Base-by-base conservation (phyloP, 2,329 filamentous ascomycete genomes). In the Aspergillus phoenicis region DNA sequence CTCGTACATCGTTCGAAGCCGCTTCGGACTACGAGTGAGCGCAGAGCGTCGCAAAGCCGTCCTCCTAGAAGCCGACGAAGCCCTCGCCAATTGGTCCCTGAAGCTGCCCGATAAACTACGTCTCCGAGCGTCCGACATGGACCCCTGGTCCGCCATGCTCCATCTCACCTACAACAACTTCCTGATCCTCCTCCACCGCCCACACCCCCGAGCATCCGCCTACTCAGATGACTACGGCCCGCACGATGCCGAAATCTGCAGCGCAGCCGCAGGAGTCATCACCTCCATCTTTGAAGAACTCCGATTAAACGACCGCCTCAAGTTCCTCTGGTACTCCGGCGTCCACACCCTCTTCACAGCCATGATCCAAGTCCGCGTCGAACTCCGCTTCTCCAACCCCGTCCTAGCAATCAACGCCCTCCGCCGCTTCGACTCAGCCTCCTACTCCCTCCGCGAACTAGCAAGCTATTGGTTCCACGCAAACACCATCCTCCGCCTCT, bases 161-260 rank as follows among this genome's bases (percentile, higher is more conserved):
- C 78, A 80, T 65, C 65, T 80, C 4, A 78, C 75, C 8, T 80
- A 80, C 60, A 79, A 80, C 63, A 80, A 80, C 61, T 79, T 80
- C 57, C 69, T 80, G 10, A 80, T 80, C 56, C 71, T 80, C 11
- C 71, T 80, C 8, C 78, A 80, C 67, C 76, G 78, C 33, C 78
- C 78, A 8, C 77, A 80, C 63, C 78, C 78, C 38, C 71, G 74
- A 62, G 77, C 77, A 20, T 77, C 77, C 0, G 75, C 77, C 2
- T 78, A 78, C 60, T 77, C 77, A 2, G 77, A 79, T 41, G 77
- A 80, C 62, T 79, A 80, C 61, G 78, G 77, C 1, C 78, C 77
- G 0, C 77, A 80, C 59, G 78, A 80, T 61, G 77, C 77, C 8
- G 78, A 80, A 61, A 80, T 80, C 39, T 80, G 78, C 64, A 80